Conservation (phyloP, 129 eudicot species). For the Flaveria ramosissima region DNA sequence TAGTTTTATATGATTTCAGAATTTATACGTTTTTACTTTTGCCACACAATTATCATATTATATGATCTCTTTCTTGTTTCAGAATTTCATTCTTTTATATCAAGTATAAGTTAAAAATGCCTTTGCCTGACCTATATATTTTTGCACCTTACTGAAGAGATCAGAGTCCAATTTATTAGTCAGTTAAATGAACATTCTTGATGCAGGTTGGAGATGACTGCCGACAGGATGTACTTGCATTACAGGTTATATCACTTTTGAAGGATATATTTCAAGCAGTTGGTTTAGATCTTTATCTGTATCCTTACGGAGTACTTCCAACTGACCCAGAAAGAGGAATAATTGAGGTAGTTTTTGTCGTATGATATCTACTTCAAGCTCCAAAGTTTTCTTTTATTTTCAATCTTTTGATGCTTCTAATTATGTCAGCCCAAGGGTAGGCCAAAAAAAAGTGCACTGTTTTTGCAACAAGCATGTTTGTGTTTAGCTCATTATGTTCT, state of each 20-base stretch:
- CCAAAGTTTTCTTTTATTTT: neutral
- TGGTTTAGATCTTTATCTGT: conserved; percentile 82
- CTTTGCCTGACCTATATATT: neutral
- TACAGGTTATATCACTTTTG: conserved; percentile 92
- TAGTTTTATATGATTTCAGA: neutral
- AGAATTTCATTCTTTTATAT: neutral
- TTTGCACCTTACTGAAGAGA: conserved; percentile 17
- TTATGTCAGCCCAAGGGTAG: neutral
- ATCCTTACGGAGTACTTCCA: conserved; percentile 98
- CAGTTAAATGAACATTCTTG: conserved; percentile 13
- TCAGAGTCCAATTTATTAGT: neutral
- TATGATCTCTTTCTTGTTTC: neutral
- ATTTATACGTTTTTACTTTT: neutral
- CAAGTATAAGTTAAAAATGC: neutral
- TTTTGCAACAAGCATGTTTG: neutral
- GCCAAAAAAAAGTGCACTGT: neutral
- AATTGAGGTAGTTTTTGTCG: conserved; percentile 68
- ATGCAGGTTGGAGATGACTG: conserved; percentile 98
- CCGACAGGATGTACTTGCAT: conserved; percentile 97
- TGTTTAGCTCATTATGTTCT: neutral
- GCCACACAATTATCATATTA: neutral
- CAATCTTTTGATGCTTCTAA: neutral
- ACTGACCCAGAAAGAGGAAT: conserved; percentile 97
- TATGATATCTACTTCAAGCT: neutral
- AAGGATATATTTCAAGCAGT: conserved; percentile 92